Base-by-base conservation (phyloP, 768 basidiomycete species). In the Trametes villosa region DNA sequence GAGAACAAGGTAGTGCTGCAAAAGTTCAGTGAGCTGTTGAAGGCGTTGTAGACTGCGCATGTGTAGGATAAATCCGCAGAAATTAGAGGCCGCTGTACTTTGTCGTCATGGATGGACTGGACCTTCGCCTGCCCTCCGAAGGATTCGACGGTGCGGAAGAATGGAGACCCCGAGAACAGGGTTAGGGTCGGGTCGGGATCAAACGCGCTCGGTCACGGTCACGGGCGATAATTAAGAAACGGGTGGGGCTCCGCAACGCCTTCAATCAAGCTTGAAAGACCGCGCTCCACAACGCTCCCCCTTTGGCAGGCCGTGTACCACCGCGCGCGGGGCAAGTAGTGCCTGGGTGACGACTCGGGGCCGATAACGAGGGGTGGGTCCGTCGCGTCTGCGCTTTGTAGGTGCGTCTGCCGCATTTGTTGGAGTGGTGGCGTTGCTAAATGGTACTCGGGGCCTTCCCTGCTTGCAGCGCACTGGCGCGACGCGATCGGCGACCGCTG, bases 1-100 rank as follows among this genome's bases (percentile, higher is more conserved):
- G 97, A 99, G 77, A 96, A 92, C 65, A 74, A 69, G 67, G 74
- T 75, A 13, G 75, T 89, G 31, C 47, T 96, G 34, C 66, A 76
- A 65, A 82, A 81, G 72, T 66, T 97, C 48, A 75, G 68, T 57
- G 75, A 80, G 45, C 78, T 86, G 20, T 67, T 91, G 63, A 61
- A 59, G n/a, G 65, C 54, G 30, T n/a, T 74, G 51, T 70, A 63
- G 54, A 38, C 17, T n/a, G 24, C n/a, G 8, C 4, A n/a, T 50
- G 27, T 49, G 24, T 38, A 36, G 9, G 8, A 46, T 31, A 9
- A 34, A 34, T 15, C 33, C 15, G 15, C 7, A 34, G 33, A 34
- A 15, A 8, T 7, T 34, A 34, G 33, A 34, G 15, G 7, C 8
- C 33, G 15, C 47, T 30, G 40, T 20, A 48, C 26, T 11, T 24